Base-by-base conservation (phyloP, 225 moss, liverwort and hornwort species). In the Asterella californica region DNA sequence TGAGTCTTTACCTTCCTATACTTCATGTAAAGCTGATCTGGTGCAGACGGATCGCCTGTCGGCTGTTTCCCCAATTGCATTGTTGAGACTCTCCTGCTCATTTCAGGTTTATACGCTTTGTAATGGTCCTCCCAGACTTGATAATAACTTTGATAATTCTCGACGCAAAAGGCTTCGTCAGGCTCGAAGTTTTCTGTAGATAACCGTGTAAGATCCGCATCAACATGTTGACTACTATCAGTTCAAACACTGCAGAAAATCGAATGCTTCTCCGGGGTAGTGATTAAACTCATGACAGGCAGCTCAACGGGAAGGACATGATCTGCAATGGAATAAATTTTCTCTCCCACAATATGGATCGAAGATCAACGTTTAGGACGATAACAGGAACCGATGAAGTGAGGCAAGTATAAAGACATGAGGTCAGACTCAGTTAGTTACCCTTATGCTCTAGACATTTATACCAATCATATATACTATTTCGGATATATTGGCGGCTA, bases 1-100 rank as follows among this genome's bases (percentile, higher is more conserved):
- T 60, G 7, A 60, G 60, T n/a, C 6, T 2, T 3, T 63, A 77
- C 77, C 77, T 77, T 64, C 22, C 64, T 38, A 45, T 77, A 77
- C 38, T 64, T 62, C 24, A 62, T 2, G 77, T 61, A 61, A 11
- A 77, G 29, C 15, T 59, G 10, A 24, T 63, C 62, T 45, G 77
- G 12, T 19, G 70, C 6, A 50, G 48, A 15, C 2, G 27, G 73
- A 29, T 33, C 30, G 22, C 32, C 30, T 14, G 32, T 45, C 17
- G 15, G n/a, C 15, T 27, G 29, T 12, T 74, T 74, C 27, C 9
- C 73, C 12, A 21, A 29, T n/a, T 21, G 49, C 27, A 5, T 50
- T 0, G n/a, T 25, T 27, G 34, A 49, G 17, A 74, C 11, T 29
- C 5, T 74, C 15, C 49, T 1, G 14, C 62, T 29, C 77, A 77